These are phyloP conservation scores for Naganishia kalamii DNA, from an alignment of 768 basidiomycete genomes.

Conservation along the genomic window DNA sequence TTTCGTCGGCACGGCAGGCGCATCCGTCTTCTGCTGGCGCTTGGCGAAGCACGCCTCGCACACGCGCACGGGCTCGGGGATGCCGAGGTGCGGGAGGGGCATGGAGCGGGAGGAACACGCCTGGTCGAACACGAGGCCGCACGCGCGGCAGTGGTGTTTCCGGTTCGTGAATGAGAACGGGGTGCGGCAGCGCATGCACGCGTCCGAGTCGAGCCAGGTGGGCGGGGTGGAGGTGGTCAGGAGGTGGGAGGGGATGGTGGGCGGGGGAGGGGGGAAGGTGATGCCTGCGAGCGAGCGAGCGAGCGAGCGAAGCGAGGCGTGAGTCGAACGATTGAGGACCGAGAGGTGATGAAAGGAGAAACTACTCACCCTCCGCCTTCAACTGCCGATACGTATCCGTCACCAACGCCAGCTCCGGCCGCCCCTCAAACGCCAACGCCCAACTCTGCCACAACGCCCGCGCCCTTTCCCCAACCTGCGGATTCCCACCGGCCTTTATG, in stretches of 20 bases:
- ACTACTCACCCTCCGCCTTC: conserved; percentile 61
- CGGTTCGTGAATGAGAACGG: conserved; percentile 90
- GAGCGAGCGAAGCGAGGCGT: conserved; percentile 37
- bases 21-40: conserved; percentile 49
- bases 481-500: conserved; percentile 64
- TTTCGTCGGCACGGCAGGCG: conserved; percentile 37
- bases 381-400: conserved; percentile 73
- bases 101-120: conserved; percentile 78
- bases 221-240: conserved; percentile 55
- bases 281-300: conserved; percentile 47
- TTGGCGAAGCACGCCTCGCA: conserved; percentile 87
- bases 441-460: conserved; percentile 83
- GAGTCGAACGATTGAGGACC: too few relatives aligned
- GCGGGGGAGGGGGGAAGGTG: conserved; percentile 38
- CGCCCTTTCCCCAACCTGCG: conserved; percentile 74
- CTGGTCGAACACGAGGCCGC: conserved; percentile 93
- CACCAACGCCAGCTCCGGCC: conserved; percentile 64
- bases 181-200: conserved; percentile 85
- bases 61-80: conserved; percentile 83
- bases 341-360: conserved; percentile 48
- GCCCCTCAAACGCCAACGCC: conserved; percentile 82
- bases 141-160: conserved; percentile 97
- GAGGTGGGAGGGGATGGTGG: conserved; percentile 32
- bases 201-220: conserved; percentile 93
- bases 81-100: conserved; percentile 86